A percentile compares a stretch with the other conserved stretches of the same genome.
phyloP scores from a whole-genome alignment of 78 protist genomes.

The Anaeramoeba ignava region DNA sequence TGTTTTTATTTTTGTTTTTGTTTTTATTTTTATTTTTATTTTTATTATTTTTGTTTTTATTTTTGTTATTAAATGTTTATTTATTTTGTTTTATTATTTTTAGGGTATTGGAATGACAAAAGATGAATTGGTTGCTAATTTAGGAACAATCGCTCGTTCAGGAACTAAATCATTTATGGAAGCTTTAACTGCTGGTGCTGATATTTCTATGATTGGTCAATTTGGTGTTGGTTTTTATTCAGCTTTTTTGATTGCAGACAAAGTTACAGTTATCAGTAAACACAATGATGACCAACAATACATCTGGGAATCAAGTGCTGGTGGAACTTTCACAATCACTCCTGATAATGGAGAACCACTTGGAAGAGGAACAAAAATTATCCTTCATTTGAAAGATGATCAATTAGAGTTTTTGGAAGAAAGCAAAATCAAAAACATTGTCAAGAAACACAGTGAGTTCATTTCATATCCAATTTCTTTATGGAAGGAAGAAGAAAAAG shows the following conservation, averaged over 20 bases:
- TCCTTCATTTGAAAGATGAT: constrained; percentile 91
- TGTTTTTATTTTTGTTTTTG: no score
- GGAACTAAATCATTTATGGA: constrained; percentile 97
- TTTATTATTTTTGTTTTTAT: no score
- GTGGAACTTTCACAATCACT: constrained; percentile 89
- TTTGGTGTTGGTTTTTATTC: constrained; percentile 99
- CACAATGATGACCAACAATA: constrained; percentile 95
- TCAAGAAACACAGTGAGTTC: constrained; percentile 99
- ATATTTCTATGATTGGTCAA: constrained; percentile 96
- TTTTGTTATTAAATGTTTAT: no score
- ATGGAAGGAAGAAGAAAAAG: constrained; percentile 55
- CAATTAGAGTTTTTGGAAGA: constrained; percentile 92
- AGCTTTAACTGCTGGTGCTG: constrained; percentile 85
- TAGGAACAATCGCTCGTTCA: constrained; percentile 98
- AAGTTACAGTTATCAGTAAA: constrained; percentile 88
- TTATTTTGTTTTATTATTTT: no score
- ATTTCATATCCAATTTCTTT: constrained; percentile 93
- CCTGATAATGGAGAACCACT: constrained; percentile 56
- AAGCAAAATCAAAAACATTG: constrained; percentile 80
- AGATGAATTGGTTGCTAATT: constrained; percentile 90
- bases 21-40: no score
- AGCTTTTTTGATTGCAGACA: constrained; percentile 97
- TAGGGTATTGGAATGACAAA: constrained; percentile 99
- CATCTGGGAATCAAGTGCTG: constrained; percentile 96
- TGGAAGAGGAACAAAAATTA: constrained; percentile 92